Conservation (phyloP, 1,139 yeast genomes). For the Hyphopichia pseudoburtonii region DNA sequence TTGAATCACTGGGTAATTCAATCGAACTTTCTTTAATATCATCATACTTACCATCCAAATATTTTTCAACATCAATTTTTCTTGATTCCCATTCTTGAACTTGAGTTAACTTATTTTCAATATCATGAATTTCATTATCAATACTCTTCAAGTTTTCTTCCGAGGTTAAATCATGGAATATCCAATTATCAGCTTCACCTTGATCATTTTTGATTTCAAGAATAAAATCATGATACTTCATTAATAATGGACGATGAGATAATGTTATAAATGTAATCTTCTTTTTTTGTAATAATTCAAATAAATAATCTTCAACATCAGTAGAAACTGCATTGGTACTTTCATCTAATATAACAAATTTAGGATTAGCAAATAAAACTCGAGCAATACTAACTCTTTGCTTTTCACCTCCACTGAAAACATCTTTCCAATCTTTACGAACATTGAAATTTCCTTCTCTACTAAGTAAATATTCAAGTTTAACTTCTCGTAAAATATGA, state of each 20-base stretch:
- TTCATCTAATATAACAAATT: constrained; percentile 84
- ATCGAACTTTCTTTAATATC: constrained; percentile 11
- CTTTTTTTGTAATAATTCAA: constrained; percentile 69
- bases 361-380: constrained; percentile 76
- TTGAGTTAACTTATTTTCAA: constrained; percentile 53
- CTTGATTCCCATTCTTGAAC: constrained; percentile 54
- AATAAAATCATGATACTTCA: constrained; percentile 79
- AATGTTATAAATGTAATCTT: constrained; percentile 80
- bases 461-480: constrained; percentile 70
- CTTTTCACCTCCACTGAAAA: constrained; percentile 92
- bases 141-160: constrained; percentile 61
- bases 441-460: constrained; percentile 64
- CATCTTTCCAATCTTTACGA: constrained; percentile 82
- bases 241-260: constrained; percentile 80
- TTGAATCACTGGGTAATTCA: constrained; percentile 5
- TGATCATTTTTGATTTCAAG: constrained; percentile 63
- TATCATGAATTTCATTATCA: constrained; percentile 65
- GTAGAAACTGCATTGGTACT: constrained; percentile 91
- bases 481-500: constrained; percentile 71
- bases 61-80: constrained; percentile 42
- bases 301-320: constrained; percentile 87
- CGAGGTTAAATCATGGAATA: constrained; percentile 50
- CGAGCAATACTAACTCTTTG: constrained; percentile 91
- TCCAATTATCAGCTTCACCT: constrained; percentile 33
- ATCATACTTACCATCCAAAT: constrained; percentile 39